Evolutionary conservation across 2,329 filamentous ascomycete species (phyloP).

Genomic region (Diplodia corticola): DNA sequence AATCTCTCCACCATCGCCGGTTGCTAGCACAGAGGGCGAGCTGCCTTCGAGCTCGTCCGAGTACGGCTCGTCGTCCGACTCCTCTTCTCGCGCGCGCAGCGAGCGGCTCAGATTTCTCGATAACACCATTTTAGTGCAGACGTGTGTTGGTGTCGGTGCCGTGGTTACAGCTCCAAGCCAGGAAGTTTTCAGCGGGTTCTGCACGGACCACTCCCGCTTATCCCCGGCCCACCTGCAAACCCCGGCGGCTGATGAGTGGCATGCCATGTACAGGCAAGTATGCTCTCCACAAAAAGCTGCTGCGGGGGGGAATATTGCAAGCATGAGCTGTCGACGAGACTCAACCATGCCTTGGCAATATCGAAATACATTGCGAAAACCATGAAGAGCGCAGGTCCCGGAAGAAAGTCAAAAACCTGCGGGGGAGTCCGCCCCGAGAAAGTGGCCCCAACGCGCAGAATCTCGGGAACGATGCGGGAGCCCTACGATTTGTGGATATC

Average conservation of each 20-base stretch:
- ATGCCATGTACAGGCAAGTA: neutral
- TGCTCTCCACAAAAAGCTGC: neutral
- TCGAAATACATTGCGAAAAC: neutral
- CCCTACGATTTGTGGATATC: neutral
- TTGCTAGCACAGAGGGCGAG: constrained; percentile 44
- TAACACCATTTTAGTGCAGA: constrained; percentile 33
- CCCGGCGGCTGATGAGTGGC: neutral
- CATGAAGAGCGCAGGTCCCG: neutral
- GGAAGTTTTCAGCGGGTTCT: constrained; percentile 13
- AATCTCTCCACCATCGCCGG: constrained; percentile 35
- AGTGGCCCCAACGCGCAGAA: too few relatives aligned
- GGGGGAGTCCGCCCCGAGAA: neutral
- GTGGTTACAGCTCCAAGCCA: neutral
- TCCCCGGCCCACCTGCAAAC: neutral
- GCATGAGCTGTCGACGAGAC: neutral
- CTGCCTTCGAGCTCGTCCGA: constrained; percentile 44
- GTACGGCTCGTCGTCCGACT: constrained; percentile 40
- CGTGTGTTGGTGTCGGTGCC: neutral
- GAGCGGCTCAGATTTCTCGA: constrained; percentile 39
- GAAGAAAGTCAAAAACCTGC: neutral
- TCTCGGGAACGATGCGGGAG: neutral
- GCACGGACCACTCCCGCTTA: neutral
- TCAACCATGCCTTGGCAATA: neutral
- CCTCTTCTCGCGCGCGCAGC: constrained; percentile 36
- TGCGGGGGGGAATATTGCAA: neutral